These are phyloP conservation scores for Collybia nuda DNA, from an alignment of 768 basidiomycete genomes.

Conservation along the genomic window DNA sequence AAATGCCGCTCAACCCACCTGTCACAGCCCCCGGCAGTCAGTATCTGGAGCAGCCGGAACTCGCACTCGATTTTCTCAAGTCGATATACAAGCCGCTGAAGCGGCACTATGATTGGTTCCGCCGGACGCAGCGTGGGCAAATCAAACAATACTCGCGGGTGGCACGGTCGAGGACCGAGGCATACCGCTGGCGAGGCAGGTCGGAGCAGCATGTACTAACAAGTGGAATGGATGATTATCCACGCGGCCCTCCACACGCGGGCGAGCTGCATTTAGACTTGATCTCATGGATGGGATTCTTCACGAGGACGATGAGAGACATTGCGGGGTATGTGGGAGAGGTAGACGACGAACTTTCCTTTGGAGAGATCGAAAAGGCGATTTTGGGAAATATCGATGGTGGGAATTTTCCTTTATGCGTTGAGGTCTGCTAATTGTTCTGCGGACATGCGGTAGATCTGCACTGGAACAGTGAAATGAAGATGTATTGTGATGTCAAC, in stretches of 20 bases:
- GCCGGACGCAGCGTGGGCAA: slow-evolving; percentile 89
- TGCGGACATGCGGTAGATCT: slow-evolving; percentile 53
- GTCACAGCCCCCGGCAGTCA: slow-evolving; percentile 29
- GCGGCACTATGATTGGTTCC: slow-evolving; percentile 96
- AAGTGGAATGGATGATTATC: slow-evolving; percentile 96
- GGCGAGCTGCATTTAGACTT: slow-evolving; percentile 94
- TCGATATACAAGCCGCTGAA: slow-evolving; percentile 84
- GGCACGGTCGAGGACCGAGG: slow-evolving; percentile 86
- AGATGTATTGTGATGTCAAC: slow-evolving; percentile 93
- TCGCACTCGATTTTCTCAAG: slow-evolving; percentile 67
- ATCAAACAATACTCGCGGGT: slow-evolving; percentile 87
- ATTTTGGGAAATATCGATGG: slow-evolving; percentile 87
- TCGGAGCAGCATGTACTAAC: slow-evolving; percentile 87
- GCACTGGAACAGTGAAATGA: slow-evolving; percentile 86
- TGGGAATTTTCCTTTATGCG: slow-evolving; percentile 23
- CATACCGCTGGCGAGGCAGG: slow-evolving; percentile 92
- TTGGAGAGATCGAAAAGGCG: slow-evolving; percentile 72
- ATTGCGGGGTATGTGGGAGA: slow-evolving; percentile 88
- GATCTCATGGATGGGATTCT: slow-evolving; percentile 96
- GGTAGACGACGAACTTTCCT: slow-evolving; percentile 79
- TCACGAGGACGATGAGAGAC: slow-evolving; percentile 89
- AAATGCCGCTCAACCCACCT: slow-evolving; percentile 41
- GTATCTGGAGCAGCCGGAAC: slow-evolving; percentile 57
- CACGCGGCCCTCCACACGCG: slow-evolving; percentile 82
- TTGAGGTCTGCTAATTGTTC: neutral